phyloP scores from a whole-genome alignment of 257 asterid genomes.

The Penstemon newberryi region DNA sequence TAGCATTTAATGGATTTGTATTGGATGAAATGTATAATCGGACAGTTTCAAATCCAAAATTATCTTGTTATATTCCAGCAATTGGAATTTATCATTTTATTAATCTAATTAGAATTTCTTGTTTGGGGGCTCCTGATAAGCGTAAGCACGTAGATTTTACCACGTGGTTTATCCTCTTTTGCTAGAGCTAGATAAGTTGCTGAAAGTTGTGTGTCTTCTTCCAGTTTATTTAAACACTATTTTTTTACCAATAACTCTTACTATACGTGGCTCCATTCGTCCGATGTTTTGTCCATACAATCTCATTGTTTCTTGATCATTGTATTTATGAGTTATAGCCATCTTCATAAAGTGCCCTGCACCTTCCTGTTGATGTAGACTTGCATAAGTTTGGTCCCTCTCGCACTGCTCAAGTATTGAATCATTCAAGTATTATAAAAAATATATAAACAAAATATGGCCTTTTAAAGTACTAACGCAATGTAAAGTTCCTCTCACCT shows the following conservation, averaged over 20 bases:
- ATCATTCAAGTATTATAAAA: not conserved
- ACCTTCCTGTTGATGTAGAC: not conserved
- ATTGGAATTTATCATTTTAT: too few relatives aligned
- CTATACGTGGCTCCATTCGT: not conserved
- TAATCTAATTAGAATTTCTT: too few relatives aligned
- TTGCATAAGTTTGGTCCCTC: not conserved
- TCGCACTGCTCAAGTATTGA: not conserved
- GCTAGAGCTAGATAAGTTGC: not conserved
- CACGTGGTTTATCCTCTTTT: not conserved
- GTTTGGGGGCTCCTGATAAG: too few relatives aligned
- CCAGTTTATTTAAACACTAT: not conserved
- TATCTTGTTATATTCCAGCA: too few relatives aligned
- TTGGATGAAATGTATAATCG: not conserved
- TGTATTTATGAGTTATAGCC: not conserved
- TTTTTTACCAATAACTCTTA: not conserved
- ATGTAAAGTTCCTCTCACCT: conserved; percentile 17
- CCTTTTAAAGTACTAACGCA: conserved; percentile 20
- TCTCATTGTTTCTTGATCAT: not conserved
- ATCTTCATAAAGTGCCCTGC: not conserved
- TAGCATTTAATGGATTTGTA: not conserved
- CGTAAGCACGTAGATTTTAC: not conserved
- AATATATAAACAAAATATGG: not conserved
- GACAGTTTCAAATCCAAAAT: not conserved
- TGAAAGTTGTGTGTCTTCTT: not conserved
- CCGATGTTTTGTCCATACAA: not conserved